Base-by-base conservation (phyloP, 1,139 yeast species). In the Diutina pseudorugosa region DNA sequence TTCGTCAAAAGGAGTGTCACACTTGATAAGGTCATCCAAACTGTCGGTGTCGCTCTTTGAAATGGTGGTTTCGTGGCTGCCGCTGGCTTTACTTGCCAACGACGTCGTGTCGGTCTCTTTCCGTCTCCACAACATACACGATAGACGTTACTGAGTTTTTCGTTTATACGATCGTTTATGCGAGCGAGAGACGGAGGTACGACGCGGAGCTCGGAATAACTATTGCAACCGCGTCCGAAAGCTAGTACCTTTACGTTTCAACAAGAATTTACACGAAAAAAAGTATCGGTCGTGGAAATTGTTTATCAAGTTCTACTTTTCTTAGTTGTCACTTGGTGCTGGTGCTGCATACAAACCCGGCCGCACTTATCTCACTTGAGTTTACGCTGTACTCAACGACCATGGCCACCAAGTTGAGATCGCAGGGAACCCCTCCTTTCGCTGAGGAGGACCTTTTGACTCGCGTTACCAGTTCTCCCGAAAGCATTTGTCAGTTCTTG, bases 1-100 rank as follows among this genome's bases (percentile, higher is more conserved):
- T 21, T 65, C 56, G 42, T 71, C 76, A 57, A 74, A 73, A 1
- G 79, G 79, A 1, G 58, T 63, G 51, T 68, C 64, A 54, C 77
- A 61, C 57, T 71, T 71, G 45, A 70, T 62, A 49, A 64, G 65
- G 18, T 9, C 21, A 5, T 30, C 33, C 44, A 12, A 33, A 5
- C 19, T 27, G 9, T 41, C 27, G 21, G 27, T n/a, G 21, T 45
- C 49, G 30, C 49, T 27, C n/a, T 16, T 23, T 4, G 49, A 52
- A 27, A 27, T 53, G 52, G 25, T 48, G 54, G 40, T 47, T 51
- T 8, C 53, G 27, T 48, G 42, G 20, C 36, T 40, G 42, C 20
- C 20, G 42, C 20, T 16, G 20, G 42, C 42, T 8, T 40, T 18
- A 16, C 20, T 40, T 5, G 42, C 18, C 18, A 40, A 18, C 42